phyloP scores from a whole-genome alignment of 2,329 filamentous ascomycete species.

The Ceratocystis colombiana region DNA sequence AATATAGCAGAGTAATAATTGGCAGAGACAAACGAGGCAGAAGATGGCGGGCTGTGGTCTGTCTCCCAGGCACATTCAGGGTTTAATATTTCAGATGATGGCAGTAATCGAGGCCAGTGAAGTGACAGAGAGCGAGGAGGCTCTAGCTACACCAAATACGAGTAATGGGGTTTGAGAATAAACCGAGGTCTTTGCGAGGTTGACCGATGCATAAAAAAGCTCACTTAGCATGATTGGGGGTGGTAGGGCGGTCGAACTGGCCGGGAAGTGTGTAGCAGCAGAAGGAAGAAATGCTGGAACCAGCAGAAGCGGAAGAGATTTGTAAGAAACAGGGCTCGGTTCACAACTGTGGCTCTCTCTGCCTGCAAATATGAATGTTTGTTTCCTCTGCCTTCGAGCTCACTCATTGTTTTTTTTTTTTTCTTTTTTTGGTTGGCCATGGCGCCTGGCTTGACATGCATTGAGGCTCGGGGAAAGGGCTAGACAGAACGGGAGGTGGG shows the following conservation, averaged over 20 bases:
- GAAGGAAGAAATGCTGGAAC: too few relatives aligned
- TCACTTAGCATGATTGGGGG: background rate
- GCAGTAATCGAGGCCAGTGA: background rate
- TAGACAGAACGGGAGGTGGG: too few relatives aligned
- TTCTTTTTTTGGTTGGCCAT: too few relatives aligned
- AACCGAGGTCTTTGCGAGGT: background rate
- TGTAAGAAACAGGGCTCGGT: too few relatives aligned
- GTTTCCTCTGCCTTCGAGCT: too few relatives aligned
- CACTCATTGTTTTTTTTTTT: too few relatives aligned
- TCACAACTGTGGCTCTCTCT: too few relatives aligned
- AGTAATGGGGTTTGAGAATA: background rate
- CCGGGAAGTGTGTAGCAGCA: too few relatives aligned
- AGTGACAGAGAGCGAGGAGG: background rate
- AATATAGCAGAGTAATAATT: background rate
- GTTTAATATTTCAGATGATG: background rate
- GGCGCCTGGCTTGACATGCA: too few relatives aligned
- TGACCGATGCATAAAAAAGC: background rate
- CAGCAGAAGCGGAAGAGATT: too few relatives aligned
- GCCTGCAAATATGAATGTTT: too few relatives aligned
- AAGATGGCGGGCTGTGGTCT: background rate
- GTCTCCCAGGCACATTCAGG: background rate
- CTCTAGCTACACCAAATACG: background rate
- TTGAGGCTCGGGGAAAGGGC: too few relatives aligned
- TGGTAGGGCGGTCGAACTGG: background rate
- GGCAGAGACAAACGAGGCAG: background rate